A percentile compares a stretch with the other conserved stretches of the same genome.
Conservation (phyloP, 306 rosid species). For the Canavalia ensiformis region DNA sequence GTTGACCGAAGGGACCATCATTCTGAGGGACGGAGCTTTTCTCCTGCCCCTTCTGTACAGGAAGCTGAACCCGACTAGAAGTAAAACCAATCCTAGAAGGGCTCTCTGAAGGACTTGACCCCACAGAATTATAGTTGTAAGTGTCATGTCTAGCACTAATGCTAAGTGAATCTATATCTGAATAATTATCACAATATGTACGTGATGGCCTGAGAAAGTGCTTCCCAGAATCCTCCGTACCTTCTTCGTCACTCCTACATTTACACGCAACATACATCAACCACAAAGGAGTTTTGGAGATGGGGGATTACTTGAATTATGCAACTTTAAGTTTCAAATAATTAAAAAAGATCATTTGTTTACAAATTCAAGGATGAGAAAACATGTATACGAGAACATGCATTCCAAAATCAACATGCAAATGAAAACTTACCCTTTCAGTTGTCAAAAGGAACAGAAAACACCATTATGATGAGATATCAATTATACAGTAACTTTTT, state of each 20-base stretch:
- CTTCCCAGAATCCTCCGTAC: slow-evolving; percentile 74
- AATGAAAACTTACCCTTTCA: slow-evolving; percentile 15
- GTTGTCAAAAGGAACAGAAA: not conserved
- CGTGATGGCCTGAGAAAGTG: slow-evolving; percentile 72
- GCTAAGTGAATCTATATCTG: slow-evolving; percentile 81
- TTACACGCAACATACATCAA: slow-evolving; percentile 40
- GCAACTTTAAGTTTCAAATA: slow-evolving; percentile 31
- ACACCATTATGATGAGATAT: slow-evolving; percentile 16
- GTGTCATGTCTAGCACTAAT: slow-evolving; percentile 78
- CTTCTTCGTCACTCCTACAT: slow-evolving; percentile 88
- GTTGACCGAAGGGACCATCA: slow-evolving; percentile 62
- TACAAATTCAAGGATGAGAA: slow-evolving; percentile 31
- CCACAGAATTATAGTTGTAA: slow-evolving; percentile 63
- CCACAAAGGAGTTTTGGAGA: not conserved
- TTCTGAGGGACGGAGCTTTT: slow-evolving; percentile 55
- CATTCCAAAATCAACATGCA: slow-evolving; percentile 24
- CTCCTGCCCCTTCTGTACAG: slow-evolving; percentile 71
- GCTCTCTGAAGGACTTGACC: slow-evolving; percentile 79
- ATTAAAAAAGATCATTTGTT: slow-evolving; percentile 16
- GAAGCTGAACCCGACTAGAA: slow-evolving; percentile 63
- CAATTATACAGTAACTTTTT: slow-evolving; percentile 11
- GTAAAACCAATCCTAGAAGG: slow-evolving; percentile 79
- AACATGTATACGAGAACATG: slow-evolving; percentile 1
- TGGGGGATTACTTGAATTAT: slow-evolving; percentile 10
- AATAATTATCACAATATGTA: slow-evolving; percentile 74